Evolutionary conservation across 2,329 filamentous ascomycete species (phyloP), one percentile per base, ranked within the genome.

Genomic region (Botrytis deweyae): DNA sequence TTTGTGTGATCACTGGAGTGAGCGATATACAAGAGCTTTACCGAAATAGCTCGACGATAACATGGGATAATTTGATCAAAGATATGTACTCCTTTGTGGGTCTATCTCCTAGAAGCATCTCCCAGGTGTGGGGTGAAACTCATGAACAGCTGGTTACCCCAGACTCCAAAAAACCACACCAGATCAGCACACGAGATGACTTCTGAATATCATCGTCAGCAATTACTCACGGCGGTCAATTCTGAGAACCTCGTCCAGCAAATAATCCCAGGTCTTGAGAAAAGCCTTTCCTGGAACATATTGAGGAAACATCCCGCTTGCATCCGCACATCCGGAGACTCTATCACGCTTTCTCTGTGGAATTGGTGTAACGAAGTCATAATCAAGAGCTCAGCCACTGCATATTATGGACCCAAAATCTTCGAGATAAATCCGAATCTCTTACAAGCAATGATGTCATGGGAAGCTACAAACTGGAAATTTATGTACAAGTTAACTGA

Each of bases 391-490:
- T 70, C 67, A 20, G 9, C 9, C 10, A 61, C 40, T 9, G 67
- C 40, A 38, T 70, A 62, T 38, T 70, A 70, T 16, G 55, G 67
- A 46, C n/a, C 1, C 42, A 70, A 70, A 18, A 33, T 70, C 4
- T 59, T 46, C 20, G 67, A 70, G 10, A 46, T 49, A 29, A 70
- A 70, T n/a, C 67, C 55, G 2, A 36, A 70, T 44, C 67, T 70
- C 29, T n/a, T 44, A 6, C 25, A 62, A 46, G 25, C 29, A 33
- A 40, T 42, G 22, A 40, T 62, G n/a, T 12, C 16, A 62, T 70
- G 55, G 55, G 67, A 70, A 25, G 40, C 36, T 6, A 70, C 55
- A 44, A 70, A 36, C 18, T 62, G 67, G 67, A 72, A 72, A 42
- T 40, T 55, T 14, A 49, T 72, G 12, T 72, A 38, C 29, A 33